These are phyloP conservation scores for Phaeophleospora eucalypticola DNA, from an alignment of 2,329 filamentous ascomycete genomes.

Conservation along the genomic window DNA sequence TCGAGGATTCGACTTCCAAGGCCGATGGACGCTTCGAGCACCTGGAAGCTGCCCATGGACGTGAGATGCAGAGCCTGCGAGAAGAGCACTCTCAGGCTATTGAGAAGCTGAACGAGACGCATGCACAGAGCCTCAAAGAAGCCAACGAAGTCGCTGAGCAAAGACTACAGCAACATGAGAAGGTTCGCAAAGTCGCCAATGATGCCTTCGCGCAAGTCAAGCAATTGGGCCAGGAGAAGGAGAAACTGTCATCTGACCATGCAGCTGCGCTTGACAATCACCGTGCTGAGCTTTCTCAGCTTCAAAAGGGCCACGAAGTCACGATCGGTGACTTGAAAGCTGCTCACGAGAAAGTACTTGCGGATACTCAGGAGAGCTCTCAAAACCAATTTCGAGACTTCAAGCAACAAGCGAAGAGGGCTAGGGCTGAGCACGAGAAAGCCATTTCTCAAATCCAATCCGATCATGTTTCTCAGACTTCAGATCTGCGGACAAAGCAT, in stretches of 20 bases:
- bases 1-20: background rate
- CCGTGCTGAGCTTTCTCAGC: background rate
- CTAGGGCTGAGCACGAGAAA: background rate
- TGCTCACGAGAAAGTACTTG: background rate
- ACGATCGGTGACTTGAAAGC: background rate
- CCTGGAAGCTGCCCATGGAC: too few relatives aligned
- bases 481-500: background rate
- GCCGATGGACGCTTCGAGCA: too few relatives aligned
- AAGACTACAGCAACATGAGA: background rate
- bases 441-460: background rate
- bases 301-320: background rate
- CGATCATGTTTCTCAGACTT: background rate
- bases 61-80: background rate
- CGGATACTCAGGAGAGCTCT: background rate
- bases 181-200: background rate
- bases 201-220: background rate
- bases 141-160: background rate
- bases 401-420: background rate
- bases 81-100: slow-evolving; percentile 2
- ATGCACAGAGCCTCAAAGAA: background rate
- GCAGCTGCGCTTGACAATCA: background rate
- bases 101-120: slow-evolving; percentile 3
- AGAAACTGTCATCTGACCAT: background rate
- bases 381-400: background rate
- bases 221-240: background rate